Percentiles rank a stretch among this genome's conserved stretches.
phyloP scores from a whole-genome alignment of 495 filamentous ascomycete genomes.

The Hypoxylon rickii region DNA sequence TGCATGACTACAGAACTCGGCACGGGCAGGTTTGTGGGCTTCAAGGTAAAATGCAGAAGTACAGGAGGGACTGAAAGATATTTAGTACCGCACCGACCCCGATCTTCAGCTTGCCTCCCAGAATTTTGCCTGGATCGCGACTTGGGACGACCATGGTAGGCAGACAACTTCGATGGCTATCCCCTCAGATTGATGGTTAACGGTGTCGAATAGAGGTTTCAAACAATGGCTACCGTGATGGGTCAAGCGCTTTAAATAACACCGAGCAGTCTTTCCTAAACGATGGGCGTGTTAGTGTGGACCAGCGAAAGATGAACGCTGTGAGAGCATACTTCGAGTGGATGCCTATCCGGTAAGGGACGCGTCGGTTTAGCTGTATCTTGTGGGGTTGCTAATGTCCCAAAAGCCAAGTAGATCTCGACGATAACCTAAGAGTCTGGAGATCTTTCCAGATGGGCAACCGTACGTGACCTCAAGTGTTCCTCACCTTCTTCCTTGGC shows the following conservation, averaged over 20 bases:
- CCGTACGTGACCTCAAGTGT: constrained; percentile 21
- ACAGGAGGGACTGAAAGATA: not conserved
- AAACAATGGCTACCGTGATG: constrained; percentile 65
- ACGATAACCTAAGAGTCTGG: constrained; percentile 73
- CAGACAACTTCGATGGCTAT: not conserved
- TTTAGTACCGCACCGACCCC: constrained; percentile 61
- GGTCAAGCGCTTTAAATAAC: constrained; percentile 59
- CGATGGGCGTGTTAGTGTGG: constrained; percentile 63
- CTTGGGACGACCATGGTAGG: constrained; percentile 70
- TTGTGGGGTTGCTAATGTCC: constrained; percentile 1
- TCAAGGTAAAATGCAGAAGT: not conserved
- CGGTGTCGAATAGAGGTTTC: constrained; percentile 49
- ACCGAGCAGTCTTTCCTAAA: constrained; percentile 63
- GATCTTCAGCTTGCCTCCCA: constrained; percentile 63
- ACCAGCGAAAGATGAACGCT: constrained; percentile 71
- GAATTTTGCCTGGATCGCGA: constrained; percentile 68
- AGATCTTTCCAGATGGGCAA: constrained; percentile 66
- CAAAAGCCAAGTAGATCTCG: constrained; percentile 63
- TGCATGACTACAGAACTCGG: constrained; percentile 62
- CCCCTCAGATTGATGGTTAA: not conserved
- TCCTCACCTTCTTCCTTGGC: not conserved
- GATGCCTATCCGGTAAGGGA: constrained; percentile 58
- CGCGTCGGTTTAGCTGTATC: not conserved
- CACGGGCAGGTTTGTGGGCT: constrained; percentile 34
- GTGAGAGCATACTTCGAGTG: constrained; percentile 75